Evolutionary conservation across 1,139 yeast genomes (phyloP).

Genomic region (Meyerozyma sp.): DNA sequence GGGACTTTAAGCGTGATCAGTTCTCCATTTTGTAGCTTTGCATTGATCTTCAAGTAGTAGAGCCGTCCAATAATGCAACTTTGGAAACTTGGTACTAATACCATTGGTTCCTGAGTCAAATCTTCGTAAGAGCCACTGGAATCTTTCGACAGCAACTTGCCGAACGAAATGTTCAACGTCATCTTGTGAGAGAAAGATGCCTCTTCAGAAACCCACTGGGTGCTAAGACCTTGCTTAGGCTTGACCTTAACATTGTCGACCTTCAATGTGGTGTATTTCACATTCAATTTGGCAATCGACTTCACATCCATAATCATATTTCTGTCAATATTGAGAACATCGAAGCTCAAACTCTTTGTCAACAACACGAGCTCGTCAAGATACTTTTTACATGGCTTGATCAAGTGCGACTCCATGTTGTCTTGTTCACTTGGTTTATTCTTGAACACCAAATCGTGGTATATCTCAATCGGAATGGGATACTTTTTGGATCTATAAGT

Average conservation of each 20-base stretch:
- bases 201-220: constrained; percentile 5
- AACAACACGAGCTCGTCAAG: constrained; percentile 11
- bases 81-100: constrained; percentile 23
- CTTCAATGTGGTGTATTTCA: constrained; percentile 12
- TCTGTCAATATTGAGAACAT: constrained; percentile 10
- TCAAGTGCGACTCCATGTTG: constrained; percentile 13
- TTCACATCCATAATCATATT: constrained; percentile 17
- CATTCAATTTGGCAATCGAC: constrained; percentile 14
- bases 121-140: constrained; percentile 8
- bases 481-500: constrained; percentile 18
- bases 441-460: constrained; percentile 13
- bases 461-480: constrained; percentile 18
- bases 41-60: constrained; percentile 15
- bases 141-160: constrained; percentile 6
- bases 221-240: constrained; percentile 5
- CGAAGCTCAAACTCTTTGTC: constrained; percentile 10
- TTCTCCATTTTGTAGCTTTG: constrained; percentile 15
- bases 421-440: constrained; percentile 12
- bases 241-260: constrained; percentile 8
- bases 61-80: constrained; percentile 22
- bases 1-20: constrained; percentile 15
- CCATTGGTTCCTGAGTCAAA: constrained; percentile 8
- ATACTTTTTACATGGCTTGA: constrained; percentile 13
- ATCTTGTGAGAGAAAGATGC: constrained; percentile 4
- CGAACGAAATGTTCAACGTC: constrained; percentile 8